phyloP scores from a whole-genome alignment of 257 asterid species.

The Nicotiana tabacum region DNA sequence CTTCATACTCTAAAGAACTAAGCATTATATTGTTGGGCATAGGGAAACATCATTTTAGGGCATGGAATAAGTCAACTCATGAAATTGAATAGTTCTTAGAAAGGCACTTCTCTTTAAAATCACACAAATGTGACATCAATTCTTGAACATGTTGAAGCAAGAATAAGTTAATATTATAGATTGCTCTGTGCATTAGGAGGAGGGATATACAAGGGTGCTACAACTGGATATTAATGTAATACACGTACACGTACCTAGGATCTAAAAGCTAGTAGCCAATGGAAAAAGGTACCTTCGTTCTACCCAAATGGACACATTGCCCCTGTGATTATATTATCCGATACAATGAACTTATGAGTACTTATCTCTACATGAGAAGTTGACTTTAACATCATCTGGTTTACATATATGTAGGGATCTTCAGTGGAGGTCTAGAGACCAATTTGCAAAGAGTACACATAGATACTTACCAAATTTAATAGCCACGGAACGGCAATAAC shows the following conservation, averaged over 20 bases:
- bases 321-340: background rate
- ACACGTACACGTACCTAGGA: background rate
- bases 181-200: background rate
- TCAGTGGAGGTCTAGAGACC: background rate
- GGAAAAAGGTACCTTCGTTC: too few relatives aligned
- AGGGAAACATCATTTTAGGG: background rate
- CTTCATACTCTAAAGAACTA: background rate
- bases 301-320: background rate
- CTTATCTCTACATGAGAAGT: background rate
- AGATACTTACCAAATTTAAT: conserved; percentile 63
- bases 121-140: background rate
- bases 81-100: background rate
- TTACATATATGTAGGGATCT: background rate
- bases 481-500: conserved; percentile 71
- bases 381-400: background rate
- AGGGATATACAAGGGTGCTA: background rate
- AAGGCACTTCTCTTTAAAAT: background rate
- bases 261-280: too few relatives aligned
- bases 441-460: background rate
- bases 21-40: background rate
- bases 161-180: background rate
- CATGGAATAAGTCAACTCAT: background rate
- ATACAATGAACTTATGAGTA: background rate
- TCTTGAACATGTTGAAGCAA: background rate
- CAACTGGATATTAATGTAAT: background rate